Percentiles rank a stretch among this genome's conserved stretches.
phyloP scores from a whole-genome alignment of 2,329 filamentous ascomycete species.

The Fusarium sarcochroum region DNA sequence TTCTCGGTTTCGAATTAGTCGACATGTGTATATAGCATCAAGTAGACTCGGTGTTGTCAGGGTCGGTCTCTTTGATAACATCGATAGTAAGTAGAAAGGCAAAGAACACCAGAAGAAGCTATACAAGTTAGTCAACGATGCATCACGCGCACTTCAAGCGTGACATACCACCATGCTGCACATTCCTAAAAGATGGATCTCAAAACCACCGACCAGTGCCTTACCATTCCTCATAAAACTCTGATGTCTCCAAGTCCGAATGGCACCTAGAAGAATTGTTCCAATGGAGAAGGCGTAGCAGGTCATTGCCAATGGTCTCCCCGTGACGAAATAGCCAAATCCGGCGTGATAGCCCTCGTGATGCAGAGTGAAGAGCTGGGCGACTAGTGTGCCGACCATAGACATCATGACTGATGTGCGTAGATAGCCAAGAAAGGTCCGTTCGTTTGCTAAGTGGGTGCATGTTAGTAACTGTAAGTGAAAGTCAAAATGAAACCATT shows the following conservation, averaged over 20 bases:
- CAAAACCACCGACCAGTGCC: constrained; percentile 51
- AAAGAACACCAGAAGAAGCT: constrained; percentile 46
- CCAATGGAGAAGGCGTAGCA: constrained; percentile 59
- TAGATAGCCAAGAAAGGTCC: constrained; percentile 81
- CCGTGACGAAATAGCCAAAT: constrained; percentile 73
- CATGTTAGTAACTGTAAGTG: constrained; percentile 8
- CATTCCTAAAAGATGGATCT: constrained; percentile 46
- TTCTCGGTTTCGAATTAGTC: neutral
- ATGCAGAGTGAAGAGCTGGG: constrained; percentile 75
- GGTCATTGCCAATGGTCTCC: constrained; percentile 67
- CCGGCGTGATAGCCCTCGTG: constrained; percentile 48
- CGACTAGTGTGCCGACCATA: constrained; percentile 74
- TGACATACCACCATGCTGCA: constrained; percentile 37
- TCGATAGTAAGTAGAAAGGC: constrained; percentile 44
- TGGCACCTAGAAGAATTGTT: constrained; percentile 51
- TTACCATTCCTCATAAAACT: constrained; percentile 49
- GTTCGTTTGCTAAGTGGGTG: constrained; percentile 72
- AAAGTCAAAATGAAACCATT: neutral
- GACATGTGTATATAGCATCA: neutral
- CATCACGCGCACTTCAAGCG: neutral
- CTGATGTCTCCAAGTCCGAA: constrained; percentile 53
- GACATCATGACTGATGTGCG: constrained; percentile 78
- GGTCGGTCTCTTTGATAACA: constrained; percentile 21
- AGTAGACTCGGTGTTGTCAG: neutral
- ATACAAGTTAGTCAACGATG: constrained; percentile 9